Conservation (phyloP, 1,284 basidiomycete genomes). For the Marasmius tenuissimus region DNA sequence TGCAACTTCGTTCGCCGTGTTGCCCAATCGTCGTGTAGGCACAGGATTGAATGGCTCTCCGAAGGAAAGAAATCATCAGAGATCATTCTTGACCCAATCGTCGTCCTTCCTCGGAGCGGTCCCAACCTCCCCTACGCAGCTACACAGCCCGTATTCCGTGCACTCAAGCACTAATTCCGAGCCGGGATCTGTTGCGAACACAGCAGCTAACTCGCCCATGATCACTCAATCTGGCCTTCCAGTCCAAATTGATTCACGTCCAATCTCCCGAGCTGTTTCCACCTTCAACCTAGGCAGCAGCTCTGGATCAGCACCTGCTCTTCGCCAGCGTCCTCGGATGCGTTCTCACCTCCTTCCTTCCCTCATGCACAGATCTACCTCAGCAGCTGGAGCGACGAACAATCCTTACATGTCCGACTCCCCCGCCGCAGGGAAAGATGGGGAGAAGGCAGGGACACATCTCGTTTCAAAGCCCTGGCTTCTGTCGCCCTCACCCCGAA, state of each 20-base stretch:
- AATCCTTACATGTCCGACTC: not conserved
- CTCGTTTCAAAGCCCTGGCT: conserved; percentile 6
- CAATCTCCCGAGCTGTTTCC: not conserved
- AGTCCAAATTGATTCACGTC: not conserved
- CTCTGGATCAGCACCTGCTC: not conserved
- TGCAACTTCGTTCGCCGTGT: not conserved
- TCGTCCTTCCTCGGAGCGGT: not conserved
- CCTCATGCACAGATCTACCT: not conserved
- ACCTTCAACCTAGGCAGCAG: not conserved
- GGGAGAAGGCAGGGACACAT: not conserved
- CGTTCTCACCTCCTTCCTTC: not conserved
- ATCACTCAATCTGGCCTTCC: not conserved
- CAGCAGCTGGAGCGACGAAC: not conserved
- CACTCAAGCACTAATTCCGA: not conserved
- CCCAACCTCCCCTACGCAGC: not conserved
- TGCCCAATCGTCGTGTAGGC: not conserved
- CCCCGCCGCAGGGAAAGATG: not conserved
- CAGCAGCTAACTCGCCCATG: not conserved
- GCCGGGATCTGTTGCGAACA: not conserved
- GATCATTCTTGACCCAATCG: not conserved
- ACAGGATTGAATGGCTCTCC: not conserved
- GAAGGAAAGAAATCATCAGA: not conserved
- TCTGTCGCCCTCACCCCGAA: not conserved
- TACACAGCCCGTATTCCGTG: not conserved
- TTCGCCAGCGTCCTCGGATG: conserved; percentile 1